A percentile compares a stretch with the other conserved stretches of the same genome.
These are phyloP conservation scores for Trypanosoma cruzi DNA, from an alignment of 208 protist species.

Conservation along the genomic window DNA sequence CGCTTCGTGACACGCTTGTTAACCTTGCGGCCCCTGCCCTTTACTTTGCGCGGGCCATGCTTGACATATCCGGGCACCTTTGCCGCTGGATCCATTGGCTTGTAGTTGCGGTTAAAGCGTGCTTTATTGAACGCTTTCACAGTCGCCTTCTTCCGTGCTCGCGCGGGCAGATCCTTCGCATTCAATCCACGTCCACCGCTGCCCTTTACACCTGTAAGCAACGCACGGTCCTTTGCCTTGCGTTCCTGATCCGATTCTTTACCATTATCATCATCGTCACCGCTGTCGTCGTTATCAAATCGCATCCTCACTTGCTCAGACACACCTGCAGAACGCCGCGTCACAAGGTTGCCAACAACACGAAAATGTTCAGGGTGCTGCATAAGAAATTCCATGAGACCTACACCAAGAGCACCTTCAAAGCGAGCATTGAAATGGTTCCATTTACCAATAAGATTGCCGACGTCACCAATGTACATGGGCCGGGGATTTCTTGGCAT, in stretches of 20 bases:
- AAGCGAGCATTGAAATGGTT: constrained; percentile 80
- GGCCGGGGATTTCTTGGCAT: constrained; percentile 74
- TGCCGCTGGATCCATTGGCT: constrained; percentile 68
- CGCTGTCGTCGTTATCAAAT: constrained; percentile 60
- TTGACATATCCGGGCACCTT: constrained; percentile 87
- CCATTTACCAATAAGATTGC: constrained; percentile 90
- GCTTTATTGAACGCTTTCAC: constrained; percentile 74
- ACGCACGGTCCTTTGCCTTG: constrained; percentile 61
- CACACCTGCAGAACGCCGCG: constrained; percentile 54
- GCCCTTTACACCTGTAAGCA: constrained; percentile 54
- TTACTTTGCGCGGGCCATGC: constrained; percentile 67
- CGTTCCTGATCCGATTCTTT: constrained; percentile 43
- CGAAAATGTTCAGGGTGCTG: constrained; percentile 67
- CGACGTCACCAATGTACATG: constrained; percentile 88
- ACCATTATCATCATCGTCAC: constrained; percentile 39
- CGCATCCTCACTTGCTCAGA: constrained; percentile 74
- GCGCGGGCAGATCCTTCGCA: constrained; percentile 51
- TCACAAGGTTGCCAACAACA: constrained; percentile 74
- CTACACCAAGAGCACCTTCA: constrained; percentile 74
- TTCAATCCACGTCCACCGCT: constrained; percentile 4
- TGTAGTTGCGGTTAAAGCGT: constrained; percentile 88
- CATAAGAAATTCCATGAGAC: constrained; percentile 70
- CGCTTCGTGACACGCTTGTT: constrained; percentile 83
- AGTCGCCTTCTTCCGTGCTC: constrained; percentile 61
- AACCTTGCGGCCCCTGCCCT: constrained; percentile 82